Evolutionary conservation across 495 filamentous ascomycete genomes (phyloP), one percentile per base, ranked within the genome.

Genomic region (Penicillium tannophilum): DNA sequence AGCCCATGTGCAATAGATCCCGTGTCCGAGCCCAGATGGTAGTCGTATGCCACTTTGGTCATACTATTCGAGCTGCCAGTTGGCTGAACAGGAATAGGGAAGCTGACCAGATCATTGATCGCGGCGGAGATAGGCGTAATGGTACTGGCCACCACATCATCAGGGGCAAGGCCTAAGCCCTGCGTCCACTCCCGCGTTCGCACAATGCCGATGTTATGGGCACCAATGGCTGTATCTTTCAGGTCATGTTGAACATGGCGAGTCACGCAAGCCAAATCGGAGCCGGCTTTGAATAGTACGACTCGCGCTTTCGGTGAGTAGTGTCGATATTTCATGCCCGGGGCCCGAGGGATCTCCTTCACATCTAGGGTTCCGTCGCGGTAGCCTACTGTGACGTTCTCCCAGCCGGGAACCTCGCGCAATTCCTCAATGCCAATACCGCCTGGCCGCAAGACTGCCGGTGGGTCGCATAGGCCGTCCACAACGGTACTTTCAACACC

Each of bases 241-340:
- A 78, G 50, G 41, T 81, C 76, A 14, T 71, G 61, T 19, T 59
- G 63, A 1, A 79, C 69, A 19, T 72, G 77, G 8, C 67, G 68
- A 17, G 69, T 53, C 2, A 76, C 62, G 1, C 67, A 61, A 1
- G 74, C 74, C 3, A 64, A 54, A 20, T 59, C 65, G 0, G 76
- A 76, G 4, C 73, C 77, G 30, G 73, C 53, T 55, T 96, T 90
- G 68, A 90, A 94, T 2, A 99, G 78, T 23, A 97, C 76, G 10
- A 99, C 93, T 31, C 81, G 86, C 16, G 94, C 94, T 66, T 88
- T 89, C 0, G 94, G 94, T 20, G 92, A 95, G 68, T 99, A 99
- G 70, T 99, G 94, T 63, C 92, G 88, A 72, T 99, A 99, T 68
- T 99, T 99, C 94, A 99, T 99, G 3, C 94, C 94, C 9, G 94